These are phyloP conservation scores for Graphiopsis chlorocephala DNA, from an alignment of 2,329 filamentous ascomycete genomes.

Conservation along the genomic window DNA sequence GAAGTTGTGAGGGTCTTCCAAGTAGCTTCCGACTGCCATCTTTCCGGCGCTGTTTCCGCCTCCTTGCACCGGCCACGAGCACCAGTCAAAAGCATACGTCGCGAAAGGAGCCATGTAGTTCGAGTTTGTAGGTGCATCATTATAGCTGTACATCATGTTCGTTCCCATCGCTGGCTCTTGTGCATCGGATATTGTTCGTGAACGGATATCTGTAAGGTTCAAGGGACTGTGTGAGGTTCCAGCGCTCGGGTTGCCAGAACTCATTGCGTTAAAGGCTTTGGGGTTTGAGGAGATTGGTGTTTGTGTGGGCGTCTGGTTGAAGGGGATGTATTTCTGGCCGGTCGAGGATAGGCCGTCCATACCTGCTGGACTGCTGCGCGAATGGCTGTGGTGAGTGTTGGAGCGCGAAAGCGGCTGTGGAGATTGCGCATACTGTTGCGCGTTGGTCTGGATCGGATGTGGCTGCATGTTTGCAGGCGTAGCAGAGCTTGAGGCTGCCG, in stretches of 20 bases:
- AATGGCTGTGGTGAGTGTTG: conserved; percentile 71
- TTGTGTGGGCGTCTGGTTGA: conserved; percentile 61
- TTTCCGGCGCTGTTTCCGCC: conserved; percentile 77
- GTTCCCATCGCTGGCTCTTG: conserved; percentile 67
- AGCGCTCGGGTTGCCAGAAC: conserved; percentile 48
- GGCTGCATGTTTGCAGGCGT: conserved; percentile 31
- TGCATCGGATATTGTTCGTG: conserved; percentile 76
- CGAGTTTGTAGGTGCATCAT: conserved; percentile 69
- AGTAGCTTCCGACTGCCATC: conserved; percentile 89
- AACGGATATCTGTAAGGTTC: conserved; percentile 86
- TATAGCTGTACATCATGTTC: conserved; percentile 59
- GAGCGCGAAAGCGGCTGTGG: conserved; percentile 59
- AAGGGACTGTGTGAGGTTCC: conserved; percentile 80
- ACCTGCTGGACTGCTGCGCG: conserved; percentile 75
- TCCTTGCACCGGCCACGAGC: conserved; percentile 84
- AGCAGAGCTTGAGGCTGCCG: conserved; percentile 39
- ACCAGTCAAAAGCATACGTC: conserved; percentile 97
- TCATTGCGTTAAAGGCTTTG: conserved; percentile 49
- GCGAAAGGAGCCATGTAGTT: conserved; percentile 94
- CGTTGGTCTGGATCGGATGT: conserved; percentile 45
- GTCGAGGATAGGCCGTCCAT: conserved; percentile 23
- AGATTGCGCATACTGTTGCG: conserved; percentile 54
- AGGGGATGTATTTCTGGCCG: conserved; percentile 63
- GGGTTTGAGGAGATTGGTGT: conserved; percentile 39
- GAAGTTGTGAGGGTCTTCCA: conserved; percentile 98